phyloP scores from a whole-genome alignment of 768 basidiomycete species.

The Boletales sp. region DNA sequence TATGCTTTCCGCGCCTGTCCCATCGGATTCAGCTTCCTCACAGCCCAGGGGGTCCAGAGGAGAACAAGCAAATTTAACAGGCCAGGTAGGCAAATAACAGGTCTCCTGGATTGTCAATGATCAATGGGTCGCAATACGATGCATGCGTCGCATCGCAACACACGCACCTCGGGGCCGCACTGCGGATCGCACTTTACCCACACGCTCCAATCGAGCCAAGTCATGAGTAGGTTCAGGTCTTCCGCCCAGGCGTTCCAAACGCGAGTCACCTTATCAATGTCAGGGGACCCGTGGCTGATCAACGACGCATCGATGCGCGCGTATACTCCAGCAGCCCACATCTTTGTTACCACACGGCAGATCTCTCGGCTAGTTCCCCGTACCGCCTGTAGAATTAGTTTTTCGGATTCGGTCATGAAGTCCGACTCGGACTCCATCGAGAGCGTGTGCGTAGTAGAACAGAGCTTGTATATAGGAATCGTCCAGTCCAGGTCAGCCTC shows the following conservation, averaged over 20 bases:
- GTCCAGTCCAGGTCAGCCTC: constrained; percentile 29
- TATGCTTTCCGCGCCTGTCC: no score
- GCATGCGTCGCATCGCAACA: not conserved
- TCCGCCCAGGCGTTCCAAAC: constrained; percentile 32
- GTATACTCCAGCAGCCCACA: no score
- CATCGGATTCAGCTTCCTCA: no score
- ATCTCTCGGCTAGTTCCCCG: constrained; percentile 42
- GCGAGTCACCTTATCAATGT: not conserved
- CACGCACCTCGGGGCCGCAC: constrained; percentile 43
- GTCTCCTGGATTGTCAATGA: no score
- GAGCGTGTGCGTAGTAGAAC: constrained; percentile 26
- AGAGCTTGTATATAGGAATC: constrained; percentile 26
- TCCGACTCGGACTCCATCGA: not conserved
- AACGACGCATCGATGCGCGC: constrained; percentile 15
- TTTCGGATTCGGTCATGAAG: constrained; percentile 29
- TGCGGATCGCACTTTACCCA: constrained; percentile 48
- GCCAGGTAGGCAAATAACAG: constrained; percentile 28
- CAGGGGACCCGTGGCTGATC: not conserved
- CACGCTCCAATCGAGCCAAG: constrained; percentile 51
- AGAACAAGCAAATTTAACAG: constrained; percentile 9
- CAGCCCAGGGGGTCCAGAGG: not conserved
- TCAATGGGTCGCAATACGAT: not conserved
- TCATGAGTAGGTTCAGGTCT: constrained; percentile 37
- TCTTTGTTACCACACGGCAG: constrained; percentile 41
- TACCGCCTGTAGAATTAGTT: constrained; percentile 22